Base-by-base conservation (phyloP, 768 basidiomycete species). In the Boletus rex-veris region DNA sequence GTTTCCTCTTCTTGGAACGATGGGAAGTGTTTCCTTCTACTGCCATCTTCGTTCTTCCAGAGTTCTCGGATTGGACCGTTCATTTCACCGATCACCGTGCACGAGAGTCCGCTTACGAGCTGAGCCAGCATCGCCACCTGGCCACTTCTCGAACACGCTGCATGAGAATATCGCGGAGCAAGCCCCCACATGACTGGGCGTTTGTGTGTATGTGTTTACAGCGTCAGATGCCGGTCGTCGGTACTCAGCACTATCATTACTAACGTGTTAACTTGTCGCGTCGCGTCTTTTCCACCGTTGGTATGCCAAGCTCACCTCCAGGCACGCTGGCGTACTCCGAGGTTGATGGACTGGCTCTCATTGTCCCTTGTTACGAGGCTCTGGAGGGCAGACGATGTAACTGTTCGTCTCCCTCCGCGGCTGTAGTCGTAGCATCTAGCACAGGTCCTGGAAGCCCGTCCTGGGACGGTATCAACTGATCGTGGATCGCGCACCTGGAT, bases 1-100 rank as follows among this genome's bases (percentile, higher is more conserved):
- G 26, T 62, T 56, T 62, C 65, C 45, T 47, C 52, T 45, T 65
- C 55, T 53, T 21, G 57, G 43, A 50, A 54, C 33, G 51, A 28
- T 55, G 28, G 41, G 49, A 53, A 60, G 50, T 19, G 42, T 40
- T 40, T 30, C 48, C 50, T 58, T 38, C 49, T 55, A 30, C 45
- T 44, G 37, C 49, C 33, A 1, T 37, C 57, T 30, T 58, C 56
- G 48, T 72, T 66, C 36, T 60, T 58, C 68, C 67, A 72, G 24
- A 45, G 54, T 55, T 56, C 53, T 64, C 55, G 49, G 55, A 42
- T 45, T 58, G 62, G 47, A 45, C 57, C 51, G 53, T 62, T 65
- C 49, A 64, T 65, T 64, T 64, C 39, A 57, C 38, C 51, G 59
- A 61, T 66, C 61, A 50, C 47, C 55, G 53, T 58, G 52, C 51